These are phyloP conservation scores for Penicillium flavigenum DNA, from an alignment of 495 filamentous ascomycete genomes.

Conservation along the genomic window DNA sequence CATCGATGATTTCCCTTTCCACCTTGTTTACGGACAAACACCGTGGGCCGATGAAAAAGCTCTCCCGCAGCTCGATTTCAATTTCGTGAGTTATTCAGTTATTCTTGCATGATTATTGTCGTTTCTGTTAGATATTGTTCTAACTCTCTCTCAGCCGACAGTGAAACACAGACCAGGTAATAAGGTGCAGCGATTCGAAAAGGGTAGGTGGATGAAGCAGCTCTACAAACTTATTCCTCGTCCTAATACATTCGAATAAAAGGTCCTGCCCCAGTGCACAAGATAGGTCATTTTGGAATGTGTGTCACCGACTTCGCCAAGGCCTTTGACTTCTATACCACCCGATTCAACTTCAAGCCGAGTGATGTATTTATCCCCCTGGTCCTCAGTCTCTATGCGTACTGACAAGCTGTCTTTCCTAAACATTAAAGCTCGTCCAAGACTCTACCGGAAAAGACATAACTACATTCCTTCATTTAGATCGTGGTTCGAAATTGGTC, in stretches of 20 bases:
- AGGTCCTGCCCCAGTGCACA: constrained; percentile 67
- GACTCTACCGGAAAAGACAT: constrained; percentile 24
- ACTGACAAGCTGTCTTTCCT: background rate
- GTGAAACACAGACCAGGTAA: constrained; percentile 13
- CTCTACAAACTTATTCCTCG: background rate
- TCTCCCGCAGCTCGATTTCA: background rate
- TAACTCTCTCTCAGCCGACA: constrained; percentile 17
- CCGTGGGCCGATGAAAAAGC: background rate
- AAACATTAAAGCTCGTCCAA: background rate
- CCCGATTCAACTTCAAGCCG: constrained; percentile 63
- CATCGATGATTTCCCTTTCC: background rate
- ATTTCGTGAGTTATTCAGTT: background rate
- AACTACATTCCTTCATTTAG: constrained; percentile 61
- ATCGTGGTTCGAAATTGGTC: constrained; percentile 56
- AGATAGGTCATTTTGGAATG: constrained; percentile 66
- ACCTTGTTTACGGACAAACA: background rate
- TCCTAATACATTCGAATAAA: background rate
- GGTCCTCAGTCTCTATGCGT: background rate
- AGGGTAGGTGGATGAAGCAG: constrained; percentile 32
- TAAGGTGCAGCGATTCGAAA: constrained; percentile 28
- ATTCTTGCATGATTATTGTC: no score
- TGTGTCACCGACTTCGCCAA: constrained; percentile 59
- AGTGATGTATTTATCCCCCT: constrained; percentile 20
- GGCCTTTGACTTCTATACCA: constrained; percentile 60
- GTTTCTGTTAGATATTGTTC: background rate